Percentiles rank a stretch among this genome's conserved stretches.
Conservation (phyloP, 345 rosid species). For the Limnanthes douglasii region DNA sequence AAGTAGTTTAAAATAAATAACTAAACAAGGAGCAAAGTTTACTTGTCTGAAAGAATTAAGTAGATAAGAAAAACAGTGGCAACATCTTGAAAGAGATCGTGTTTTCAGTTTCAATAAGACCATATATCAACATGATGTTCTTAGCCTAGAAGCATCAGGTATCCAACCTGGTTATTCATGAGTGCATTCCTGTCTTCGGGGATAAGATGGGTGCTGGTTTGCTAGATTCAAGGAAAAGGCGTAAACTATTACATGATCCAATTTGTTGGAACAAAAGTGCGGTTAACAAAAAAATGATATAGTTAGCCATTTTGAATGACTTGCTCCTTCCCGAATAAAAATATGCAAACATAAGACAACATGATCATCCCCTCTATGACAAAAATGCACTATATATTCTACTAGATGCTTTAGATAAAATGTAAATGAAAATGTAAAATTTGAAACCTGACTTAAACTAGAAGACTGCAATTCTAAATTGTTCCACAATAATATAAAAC, state of each 20-base stretch:
- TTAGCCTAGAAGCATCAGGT: slow-evolving; percentile 70
- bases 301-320: slow-evolving; percentile 82
- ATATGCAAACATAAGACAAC: slow-evolving; percentile 70
- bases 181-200: slow-evolving; percentile 19
- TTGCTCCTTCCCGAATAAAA: slow-evolving; percentile 49
- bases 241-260: slow-evolving; percentile 32
- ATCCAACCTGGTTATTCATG: slow-evolving; percentile 30
- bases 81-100: slow-evolving; percentile 13
- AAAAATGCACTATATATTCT: slow-evolving; percentile 69
- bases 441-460: too few species aligned
- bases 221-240: slow-evolving; percentile 36
- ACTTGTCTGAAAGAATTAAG: too few species aligned
- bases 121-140: slow-evolving; percentile 21
- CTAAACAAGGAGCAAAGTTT: slow-evolving; percentile 8
- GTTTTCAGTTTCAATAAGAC: slow-evolving; percentile 9
- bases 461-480: too few species aligned
- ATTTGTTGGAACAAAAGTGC: slow-evolving; percentile 16
- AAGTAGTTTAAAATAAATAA: slow-evolving; percentile 5
- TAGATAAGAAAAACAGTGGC: too few species aligned
- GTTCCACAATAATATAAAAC: too few species aligned
- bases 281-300: slow-evolving; percentile 17
- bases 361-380: slow-evolving; percentile 65
- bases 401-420: slow-evolving; percentile 47
- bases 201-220: slow-evolving; percentile 14
- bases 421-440: too few species aligned